Conservation (phyloP, 2,329 filamentous ascomycete genomes). For the Hymenoscyphus infarciens region DNA sequence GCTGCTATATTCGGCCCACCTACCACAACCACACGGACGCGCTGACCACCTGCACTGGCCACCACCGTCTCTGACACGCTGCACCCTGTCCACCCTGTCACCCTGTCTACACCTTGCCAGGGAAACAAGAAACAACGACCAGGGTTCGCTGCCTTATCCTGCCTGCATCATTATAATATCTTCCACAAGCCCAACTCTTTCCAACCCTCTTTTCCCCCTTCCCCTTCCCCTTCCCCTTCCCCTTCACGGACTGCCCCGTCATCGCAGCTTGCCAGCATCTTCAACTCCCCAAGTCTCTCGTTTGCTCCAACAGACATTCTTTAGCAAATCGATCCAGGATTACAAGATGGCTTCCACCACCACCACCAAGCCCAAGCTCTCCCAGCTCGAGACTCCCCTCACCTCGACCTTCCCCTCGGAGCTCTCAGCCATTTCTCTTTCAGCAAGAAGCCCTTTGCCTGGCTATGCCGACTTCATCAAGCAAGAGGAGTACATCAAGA, state of each 20-base stretch:
- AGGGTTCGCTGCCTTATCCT: conserved; percentile 14
- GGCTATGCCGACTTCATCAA: conserved; percentile 63
- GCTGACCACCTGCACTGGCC: conserved; percentile 21
- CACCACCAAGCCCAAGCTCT: conserved; percentile 49
- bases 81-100: conserved; percentile 12
- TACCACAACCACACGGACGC: conserved; percentile 21
- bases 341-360: conserved; percentile 31
- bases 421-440: conserved; percentile 45
- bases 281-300: conserved; percentile 30
- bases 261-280: conserved; percentile 29
- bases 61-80: conserved; percentile 24
- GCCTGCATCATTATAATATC: conserved; percentile 31
- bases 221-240: conserved; percentile 20
- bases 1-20: conserved; percentile 29
- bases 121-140: conserved; percentile 21
- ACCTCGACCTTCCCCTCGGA: conserved; percentile 59
- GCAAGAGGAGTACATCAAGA: conserved; percentile 63
- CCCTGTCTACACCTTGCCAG: conserved; percentile 11
- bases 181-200: conserved; percentile 18
- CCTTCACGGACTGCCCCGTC: conserved; percentile 30
- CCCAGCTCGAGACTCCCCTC: conserved; percentile 59
- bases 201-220: conserved; percentile 17
- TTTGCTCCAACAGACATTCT: conserved; percentile 28
- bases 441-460: conserved; percentile 67
- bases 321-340: conserved; percentile 22